A percentile compares a stretch with the other conserved stretches of the same genome.
Conservation (phyloP, 2,329 filamentous ascomycete genomes). For the Hymenoscyphus occultus region DNA sequence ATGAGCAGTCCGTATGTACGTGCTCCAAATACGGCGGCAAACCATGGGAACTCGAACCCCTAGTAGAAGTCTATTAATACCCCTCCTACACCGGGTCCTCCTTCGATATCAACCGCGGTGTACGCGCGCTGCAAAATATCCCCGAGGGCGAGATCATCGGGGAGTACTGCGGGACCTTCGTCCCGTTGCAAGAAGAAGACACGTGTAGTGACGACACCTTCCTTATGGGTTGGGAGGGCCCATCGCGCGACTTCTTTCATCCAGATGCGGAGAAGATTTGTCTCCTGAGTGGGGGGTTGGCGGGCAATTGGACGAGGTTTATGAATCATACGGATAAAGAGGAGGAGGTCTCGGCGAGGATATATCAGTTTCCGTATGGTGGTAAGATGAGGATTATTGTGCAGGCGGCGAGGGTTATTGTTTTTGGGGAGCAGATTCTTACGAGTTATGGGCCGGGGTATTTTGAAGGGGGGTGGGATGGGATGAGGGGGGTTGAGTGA, state of each 20-base stretch:
- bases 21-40: neutral
- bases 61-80: neutral
- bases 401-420: neutral
- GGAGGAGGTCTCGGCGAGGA: neutral
- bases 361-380: neutral
- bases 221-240: neutral
- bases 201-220: neutral
- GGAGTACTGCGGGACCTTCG: neutral
- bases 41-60: neutral
- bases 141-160: neutral
- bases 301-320: neutral
- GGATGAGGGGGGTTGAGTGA: neutral
- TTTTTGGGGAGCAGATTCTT: neutral
- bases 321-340: neutral
- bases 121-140: neutral
- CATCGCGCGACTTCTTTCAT: neutral
- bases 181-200: neutral
- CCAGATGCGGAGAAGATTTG: neutral
- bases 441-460: neutral
- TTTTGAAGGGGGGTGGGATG: neutral
- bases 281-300: neutral
- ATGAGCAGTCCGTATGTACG: neutral
- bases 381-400: neutral
- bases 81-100: neutral
- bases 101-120: neutral